These are phyloP conservation scores for Nitzschia palea DNA, from an alignment of 108 stramenopile species.

Conservation along the genomic window DNA sequence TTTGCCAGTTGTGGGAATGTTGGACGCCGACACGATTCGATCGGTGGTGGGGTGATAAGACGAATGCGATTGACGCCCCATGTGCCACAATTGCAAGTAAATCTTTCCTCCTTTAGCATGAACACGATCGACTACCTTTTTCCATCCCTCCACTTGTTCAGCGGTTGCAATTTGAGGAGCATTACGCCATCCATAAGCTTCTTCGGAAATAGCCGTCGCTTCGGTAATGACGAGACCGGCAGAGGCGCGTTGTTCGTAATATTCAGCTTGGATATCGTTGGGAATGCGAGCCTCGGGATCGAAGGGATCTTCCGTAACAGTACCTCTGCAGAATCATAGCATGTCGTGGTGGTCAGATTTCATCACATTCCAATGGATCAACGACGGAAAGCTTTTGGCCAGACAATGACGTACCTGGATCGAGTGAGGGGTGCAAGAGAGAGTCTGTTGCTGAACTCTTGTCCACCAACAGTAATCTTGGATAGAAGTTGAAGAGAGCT, in stretches of 20 bases:
- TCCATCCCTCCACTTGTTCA: constrained; percentile 69
- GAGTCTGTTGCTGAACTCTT: constrained; percentile 54
- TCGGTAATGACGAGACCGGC: constrained; percentile 75
- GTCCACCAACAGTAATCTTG: constrained; percentile 41
- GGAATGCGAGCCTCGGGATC: constrained; percentile 34
- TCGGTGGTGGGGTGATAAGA: constrained; percentile 39
- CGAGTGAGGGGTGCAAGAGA: constrained; percentile 70
- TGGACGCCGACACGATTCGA: constrained; percentile 27
- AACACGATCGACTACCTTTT: constrained; percentile 53
- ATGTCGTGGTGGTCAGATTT: too few relatives aligned
- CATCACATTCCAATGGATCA: too few relatives aligned
- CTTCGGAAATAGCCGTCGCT: constrained; percentile 44
- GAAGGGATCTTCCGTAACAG: constrained; percentile 33
- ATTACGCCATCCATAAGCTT: constrained; percentile 55
- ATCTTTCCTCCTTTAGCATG: constrained; percentile 57
- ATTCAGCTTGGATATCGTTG: constrained; percentile 56
- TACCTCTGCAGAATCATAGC: constrained; percentile 8
- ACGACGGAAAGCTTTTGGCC: neutral
- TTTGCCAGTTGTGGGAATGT: constrained; percentile 29
- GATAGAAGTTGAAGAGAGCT: constrained; percentile 26
- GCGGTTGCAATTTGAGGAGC: constrained; percentile 47
- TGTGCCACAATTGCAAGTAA: constrained; percentile 68
- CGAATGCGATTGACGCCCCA: constrained; percentile 61
- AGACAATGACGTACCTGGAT: constrained; percentile 33
- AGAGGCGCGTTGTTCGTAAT: constrained; percentile 62